Percentiles rank a stretch among this genome's conserved stretches.
phyloP scores from a whole-genome alignment of 345 rosid species.

The Linum lewisii region DNA sequence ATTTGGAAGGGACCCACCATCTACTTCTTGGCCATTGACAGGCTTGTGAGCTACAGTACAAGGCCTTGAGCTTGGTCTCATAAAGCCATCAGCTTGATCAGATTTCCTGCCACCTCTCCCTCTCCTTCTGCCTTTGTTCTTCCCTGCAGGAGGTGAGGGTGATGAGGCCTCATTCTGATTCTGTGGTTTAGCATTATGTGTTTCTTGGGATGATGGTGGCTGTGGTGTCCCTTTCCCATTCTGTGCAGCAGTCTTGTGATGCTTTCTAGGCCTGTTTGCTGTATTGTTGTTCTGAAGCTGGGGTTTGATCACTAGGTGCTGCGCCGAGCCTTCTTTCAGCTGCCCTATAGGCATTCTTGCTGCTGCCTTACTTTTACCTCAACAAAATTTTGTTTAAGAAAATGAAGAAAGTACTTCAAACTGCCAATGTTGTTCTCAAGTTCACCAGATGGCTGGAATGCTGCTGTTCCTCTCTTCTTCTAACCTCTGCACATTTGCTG shows the following conservation, averaged over 20 bases:
- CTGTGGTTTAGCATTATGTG: slow-evolving; percentile 23
- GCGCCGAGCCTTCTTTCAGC: slow-evolving; percentile 76
- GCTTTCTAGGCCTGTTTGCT: slow-evolving; percentile 40
- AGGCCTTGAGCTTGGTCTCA: slow-evolving; percentile 92
- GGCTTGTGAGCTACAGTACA: slow-evolving; percentile 65
- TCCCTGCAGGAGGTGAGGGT: slow-evolving; percentile 34
- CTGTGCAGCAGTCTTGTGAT: slow-evolving; percentile 45
- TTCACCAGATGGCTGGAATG: slow-evolving; percentile 27
- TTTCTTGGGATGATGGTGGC: slow-evolving; percentile 24
- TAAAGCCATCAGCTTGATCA: slow-evolving; percentile 76
- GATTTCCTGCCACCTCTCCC: slow-evolving; percentile 92
- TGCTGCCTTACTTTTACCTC: slow-evolving; percentile 6
- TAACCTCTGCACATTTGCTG: slow-evolving; percentile 16
- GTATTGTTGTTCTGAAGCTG: slow-evolving; percentile 47
- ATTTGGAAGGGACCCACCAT: slow-evolving; percentile 19
- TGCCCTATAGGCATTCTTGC: slow-evolving; percentile 70
- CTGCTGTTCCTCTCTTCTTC: slow-evolving; percentile 13
- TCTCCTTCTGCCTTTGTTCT: slow-evolving; percentile 67
- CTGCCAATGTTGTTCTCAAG: slow-evolving; percentile 11
- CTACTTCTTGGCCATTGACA: slow-evolving; percentile 12
- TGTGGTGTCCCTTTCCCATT: slow-evolving; percentile 52
- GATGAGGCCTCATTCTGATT: slow-evolving; percentile 40
- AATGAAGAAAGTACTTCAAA: slow-evolving; percentile 1
- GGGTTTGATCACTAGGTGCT: slow-evolving; percentile 56
- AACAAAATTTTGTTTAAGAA: background rate